phyloP scores from a whole-genome alignment of 345 rosid species.

The Citrus glauca region DNA sequence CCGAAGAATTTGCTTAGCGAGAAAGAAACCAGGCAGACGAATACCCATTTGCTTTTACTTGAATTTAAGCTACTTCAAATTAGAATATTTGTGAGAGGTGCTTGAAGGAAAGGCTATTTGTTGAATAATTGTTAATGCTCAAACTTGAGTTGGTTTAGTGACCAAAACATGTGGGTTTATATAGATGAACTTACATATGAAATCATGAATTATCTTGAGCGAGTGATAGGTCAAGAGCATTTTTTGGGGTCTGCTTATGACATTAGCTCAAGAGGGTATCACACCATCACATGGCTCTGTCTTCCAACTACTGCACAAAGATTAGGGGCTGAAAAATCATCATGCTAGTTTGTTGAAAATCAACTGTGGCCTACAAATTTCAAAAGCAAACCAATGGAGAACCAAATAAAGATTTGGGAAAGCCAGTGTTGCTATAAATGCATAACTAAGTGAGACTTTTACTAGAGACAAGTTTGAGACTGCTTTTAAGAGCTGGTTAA shows the following conservation, averaged over 20 bases:
- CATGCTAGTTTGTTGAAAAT: neutral
- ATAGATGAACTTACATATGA: neutral
- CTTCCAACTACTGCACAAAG: neutral
- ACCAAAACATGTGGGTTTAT: neutral
- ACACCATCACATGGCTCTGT: neutral
- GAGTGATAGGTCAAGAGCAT: neutral
- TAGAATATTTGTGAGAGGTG: neutral
- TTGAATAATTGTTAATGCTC: neutral
- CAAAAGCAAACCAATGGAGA: neutral
- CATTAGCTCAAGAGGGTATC: neutral
- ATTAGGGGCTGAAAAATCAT: neutral
- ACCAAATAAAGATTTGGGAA: neutral
- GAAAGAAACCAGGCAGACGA: neutral
- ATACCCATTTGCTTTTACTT: neutral
- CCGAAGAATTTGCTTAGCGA: slow-evolving; percentile 7
- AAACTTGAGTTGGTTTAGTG: neutral
- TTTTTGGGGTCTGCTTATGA: neutral
- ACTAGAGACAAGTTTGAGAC: neutral
- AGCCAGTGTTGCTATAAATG: neutral
- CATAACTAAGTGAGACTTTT: neutral
- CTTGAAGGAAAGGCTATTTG: neutral
- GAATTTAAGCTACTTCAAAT: neutral
- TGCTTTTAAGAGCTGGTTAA: neutral
- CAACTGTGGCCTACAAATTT: neutral
- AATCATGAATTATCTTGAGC: neutral